phyloP scores from a whole-genome alignment of 2,329 filamentous ascomycete genomes.

The Coniochaeta sp. region DNA sequence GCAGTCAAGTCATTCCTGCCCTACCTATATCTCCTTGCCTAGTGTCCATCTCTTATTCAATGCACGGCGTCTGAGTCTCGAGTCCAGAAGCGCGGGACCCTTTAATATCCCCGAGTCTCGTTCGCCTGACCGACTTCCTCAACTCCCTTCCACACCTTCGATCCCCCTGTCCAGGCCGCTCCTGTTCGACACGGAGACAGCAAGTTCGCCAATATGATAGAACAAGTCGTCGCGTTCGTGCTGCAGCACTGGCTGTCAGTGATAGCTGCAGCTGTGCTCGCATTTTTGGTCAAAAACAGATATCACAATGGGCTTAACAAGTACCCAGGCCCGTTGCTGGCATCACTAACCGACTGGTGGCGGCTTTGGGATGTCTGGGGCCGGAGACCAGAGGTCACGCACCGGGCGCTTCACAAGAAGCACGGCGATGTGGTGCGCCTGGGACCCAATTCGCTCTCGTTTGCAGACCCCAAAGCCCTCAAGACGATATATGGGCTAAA shows the following conservation, averaged over 20 bases:
- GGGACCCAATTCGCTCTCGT: slow-evolving; percentile 67
- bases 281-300: slow-evolving; percentile 40
- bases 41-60: background rate
- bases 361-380: slow-evolving; percentile 62
- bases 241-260: slow-evolving; percentile 36
- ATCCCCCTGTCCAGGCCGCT: no score
- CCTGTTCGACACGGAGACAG: slow-evolving; percentile 5
- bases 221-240: slow-evolving; percentile 26
- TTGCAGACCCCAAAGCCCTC: slow-evolving; percentile 65
- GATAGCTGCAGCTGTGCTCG: slow-evolving; percentile 20
- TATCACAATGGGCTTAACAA: slow-evolving; percentile 55
- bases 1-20: background rate
- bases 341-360: slow-evolving; percentile 67
- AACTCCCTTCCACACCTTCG: background rate
- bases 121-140: background rate
- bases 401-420: slow-evolving; percentile 60
- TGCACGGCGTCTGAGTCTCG: background rate
- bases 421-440: slow-evolving; percentile 69
- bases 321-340: slow-evolving; percentile 66
- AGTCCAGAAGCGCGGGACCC: background rate
- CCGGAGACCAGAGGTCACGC: slow-evolving; percentile 59
- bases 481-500: slow-evolving; percentile 76
- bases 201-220: slow-evolving; percentile 15
- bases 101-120: background rate
- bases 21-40: background rate